Evolutionary conservation across 2,329 filamentous ascomycete species (phyloP).

Genomic region (Fusarium hostae): DNA sequence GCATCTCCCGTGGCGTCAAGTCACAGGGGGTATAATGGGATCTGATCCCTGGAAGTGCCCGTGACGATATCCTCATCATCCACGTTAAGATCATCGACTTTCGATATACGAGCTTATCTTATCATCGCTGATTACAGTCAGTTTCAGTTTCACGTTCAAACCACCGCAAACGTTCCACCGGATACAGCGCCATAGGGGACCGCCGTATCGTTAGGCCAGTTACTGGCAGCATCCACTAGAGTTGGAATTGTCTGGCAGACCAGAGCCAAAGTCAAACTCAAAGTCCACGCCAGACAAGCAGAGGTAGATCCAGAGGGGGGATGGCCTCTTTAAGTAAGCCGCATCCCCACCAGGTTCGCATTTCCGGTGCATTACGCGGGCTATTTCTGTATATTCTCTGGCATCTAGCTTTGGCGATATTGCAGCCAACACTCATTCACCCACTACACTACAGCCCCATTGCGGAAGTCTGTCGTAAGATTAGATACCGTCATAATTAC

Average conservation of each 20-base stretch:
- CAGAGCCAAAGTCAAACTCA: neutral
- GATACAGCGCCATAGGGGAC: slow-evolving; percentile 25
- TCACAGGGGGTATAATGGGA: slow-evolving; percentile 1
- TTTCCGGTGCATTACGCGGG: slow-evolving; percentile 25
- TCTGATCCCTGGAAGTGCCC: slow-evolving; percentile 22
- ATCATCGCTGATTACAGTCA: neutral
- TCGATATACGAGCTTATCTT: neutral
- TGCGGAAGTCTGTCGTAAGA: neutral
- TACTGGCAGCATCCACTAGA: slow-evolving; percentile 35
- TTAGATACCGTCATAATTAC: neutral
- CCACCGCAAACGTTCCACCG: neutral
- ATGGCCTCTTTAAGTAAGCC: slow-evolving; percentile 49
- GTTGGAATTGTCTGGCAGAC: slow-evolving; percentile 34
- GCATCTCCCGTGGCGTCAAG: slow-evolving; percentile 15
- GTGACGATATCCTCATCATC: slow-evolving; percentile 29
- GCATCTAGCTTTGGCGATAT: slow-evolving; percentile 4
- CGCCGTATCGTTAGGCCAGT: slow-evolving; percentile 21
- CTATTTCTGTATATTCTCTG: slow-evolving; percentile 15
- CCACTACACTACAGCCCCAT: neutral
- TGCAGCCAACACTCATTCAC: neutral
- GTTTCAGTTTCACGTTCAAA: neutral
- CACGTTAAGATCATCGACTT: neutral
- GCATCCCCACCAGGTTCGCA: slow-evolving; percentile 25
- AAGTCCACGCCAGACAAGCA: slow-evolving; percentile 3
- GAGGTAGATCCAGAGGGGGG: slow-evolving; percentile 15